phyloP scores from a whole-genome alignment of 83 land plant species.

The Picea mariana region DNA sequence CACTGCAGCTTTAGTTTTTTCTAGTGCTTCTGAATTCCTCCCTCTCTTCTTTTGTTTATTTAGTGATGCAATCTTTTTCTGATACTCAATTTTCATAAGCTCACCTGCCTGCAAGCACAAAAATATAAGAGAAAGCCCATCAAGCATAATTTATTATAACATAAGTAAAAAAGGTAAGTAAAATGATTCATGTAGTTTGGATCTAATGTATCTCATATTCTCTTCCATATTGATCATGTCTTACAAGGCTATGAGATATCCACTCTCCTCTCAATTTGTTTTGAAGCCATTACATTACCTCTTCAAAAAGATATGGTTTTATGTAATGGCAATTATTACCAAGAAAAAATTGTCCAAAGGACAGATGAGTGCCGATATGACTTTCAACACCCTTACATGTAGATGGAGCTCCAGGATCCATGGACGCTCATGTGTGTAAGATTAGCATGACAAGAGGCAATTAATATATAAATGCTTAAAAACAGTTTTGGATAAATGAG shows the following conservation, averaged over 20 bases:
- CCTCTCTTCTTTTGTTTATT: constrained; percentile 59
- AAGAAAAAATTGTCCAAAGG: no score
- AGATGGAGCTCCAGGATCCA: no score
- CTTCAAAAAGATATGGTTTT: no score
- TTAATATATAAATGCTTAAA: no score
- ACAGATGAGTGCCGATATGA: no score
- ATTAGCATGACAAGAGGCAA: no score
- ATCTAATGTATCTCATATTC: neutral
- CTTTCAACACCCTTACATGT: no score
- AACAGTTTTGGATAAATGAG: no score
- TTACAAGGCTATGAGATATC: neutral
- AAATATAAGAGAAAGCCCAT: neutral
- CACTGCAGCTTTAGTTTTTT: constrained; percentile 69
- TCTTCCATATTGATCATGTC: neutral
- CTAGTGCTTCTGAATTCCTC: constrained; percentile 50
- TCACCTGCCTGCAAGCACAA: constrained; percentile 55
- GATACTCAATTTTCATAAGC: constrained; percentile 68
- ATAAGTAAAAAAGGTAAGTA: neutral
- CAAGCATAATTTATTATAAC: neutral
- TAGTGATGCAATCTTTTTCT: constrained; percentile 59
- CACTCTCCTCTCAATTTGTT: neutral
- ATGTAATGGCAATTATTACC: no score
- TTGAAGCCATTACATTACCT: neutral
- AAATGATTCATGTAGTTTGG: neutral
- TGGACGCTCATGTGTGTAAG: no score